Evolutionary conservation across 495 filamentous ascomycete genomes (phyloP), one percentile per base, ranked within the genome.

Genomic region (Sordaria brevicollis): DNA sequence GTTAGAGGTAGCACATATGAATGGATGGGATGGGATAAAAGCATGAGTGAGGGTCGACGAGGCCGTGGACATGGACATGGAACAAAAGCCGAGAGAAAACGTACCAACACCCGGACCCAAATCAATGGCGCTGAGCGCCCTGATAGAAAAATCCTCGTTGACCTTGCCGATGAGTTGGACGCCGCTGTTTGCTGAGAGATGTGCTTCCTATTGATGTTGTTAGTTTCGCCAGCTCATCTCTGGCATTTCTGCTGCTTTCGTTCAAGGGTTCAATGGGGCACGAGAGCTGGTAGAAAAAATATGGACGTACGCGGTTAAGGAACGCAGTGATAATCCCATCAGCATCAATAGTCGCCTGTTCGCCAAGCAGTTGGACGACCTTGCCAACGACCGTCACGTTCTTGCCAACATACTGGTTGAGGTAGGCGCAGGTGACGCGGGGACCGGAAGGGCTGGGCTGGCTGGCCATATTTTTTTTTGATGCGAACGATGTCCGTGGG

Each of bases 91-190:
- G 37, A 38, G 10, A 4, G 36, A 38, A 38, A 72, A 80, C 86
- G 71, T 83, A 92, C 90, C 88, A 67, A 92, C 85, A 72, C 85
- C 82, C 13, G 74, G 86, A 33, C 94, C 94, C 79, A 96, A 91
- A 80, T 98, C 94, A 67, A 86, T 87, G 13, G 89, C 88, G 57
- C 83, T 90, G 62, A 96, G 81, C 41, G 93, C 90, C 74, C 90
- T 90, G 62, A 99, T 79, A 17, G 86, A 88, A 43, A 95, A 80
- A 74, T 96, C 93, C 73, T 83, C 83, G 72, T 93, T 89, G 68
- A 99, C 94, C 80, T 95, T 97, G 67, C 93, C 96, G 49, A 98
- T 90, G 70, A 99, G 81, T 81, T 99, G 96, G 19, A 91, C 89
- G 57, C 91, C 87, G 78, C 92, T 92, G 67, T 91, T 90, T 77